These are phyloP conservation scores for Mitosporidium daphniae DNA, from an alignment of 371 early-diverging fungal genomes.

Conservation along the genomic window DNA sequence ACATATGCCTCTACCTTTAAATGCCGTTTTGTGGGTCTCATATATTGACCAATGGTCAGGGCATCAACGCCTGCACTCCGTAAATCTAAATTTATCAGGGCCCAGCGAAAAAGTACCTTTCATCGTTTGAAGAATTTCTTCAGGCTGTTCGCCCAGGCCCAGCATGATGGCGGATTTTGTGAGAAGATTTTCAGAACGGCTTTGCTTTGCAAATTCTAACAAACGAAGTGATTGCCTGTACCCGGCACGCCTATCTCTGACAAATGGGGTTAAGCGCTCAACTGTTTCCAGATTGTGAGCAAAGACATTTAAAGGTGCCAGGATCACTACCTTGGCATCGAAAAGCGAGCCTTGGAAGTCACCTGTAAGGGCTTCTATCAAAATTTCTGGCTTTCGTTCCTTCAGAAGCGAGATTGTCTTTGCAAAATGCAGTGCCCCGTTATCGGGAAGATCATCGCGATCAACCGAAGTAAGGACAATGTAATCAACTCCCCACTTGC, in stretches of 20 bases:
- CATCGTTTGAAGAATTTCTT: conserved; percentile 46
- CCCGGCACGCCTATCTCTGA: conserved; percentile 64
- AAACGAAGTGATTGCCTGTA: conserved; percentile 61
- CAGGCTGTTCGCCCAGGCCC: conserved; percentile 74
- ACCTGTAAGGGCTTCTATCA: conserved; percentile 77
- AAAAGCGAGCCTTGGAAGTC: conserved; percentile 50
- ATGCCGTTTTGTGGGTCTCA: conserved; percentile 87
- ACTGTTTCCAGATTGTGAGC: conserved; percentile 93
- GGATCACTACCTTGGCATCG: conserved; percentile 34
- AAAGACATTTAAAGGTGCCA: conserved; percentile 67
- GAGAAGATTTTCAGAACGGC: conserved; percentile 21
- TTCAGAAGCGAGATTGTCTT: conserved; percentile 46
- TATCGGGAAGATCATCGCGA: conserved; percentile 59
- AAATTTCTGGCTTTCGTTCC: conserved; percentile 40
- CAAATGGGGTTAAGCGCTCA: conserved; percentile 42
- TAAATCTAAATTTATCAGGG: conserved; percentile 13
- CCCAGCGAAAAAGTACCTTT: conserved; percentile 12
- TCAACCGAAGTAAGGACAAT: conserved; percentile 83
- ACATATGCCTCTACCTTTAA: conserved; percentile 70
- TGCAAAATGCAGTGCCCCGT: conserved; percentile 71
- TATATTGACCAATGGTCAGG: conserved; percentile 87
- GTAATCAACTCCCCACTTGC: conserved; percentile 77
- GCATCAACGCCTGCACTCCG: conserved; percentile 52
- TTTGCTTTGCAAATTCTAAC: conserved; percentile 40
- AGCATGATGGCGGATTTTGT: conserved; percentile 90